A percentile compares a stretch with the other conserved stretches of the same genome.
These are phyloP conservation scores for Monosporascus sp. DNA, from an alignment of 2,329 filamentous ascomycete genomes.

Conservation along the genomic window DNA sequence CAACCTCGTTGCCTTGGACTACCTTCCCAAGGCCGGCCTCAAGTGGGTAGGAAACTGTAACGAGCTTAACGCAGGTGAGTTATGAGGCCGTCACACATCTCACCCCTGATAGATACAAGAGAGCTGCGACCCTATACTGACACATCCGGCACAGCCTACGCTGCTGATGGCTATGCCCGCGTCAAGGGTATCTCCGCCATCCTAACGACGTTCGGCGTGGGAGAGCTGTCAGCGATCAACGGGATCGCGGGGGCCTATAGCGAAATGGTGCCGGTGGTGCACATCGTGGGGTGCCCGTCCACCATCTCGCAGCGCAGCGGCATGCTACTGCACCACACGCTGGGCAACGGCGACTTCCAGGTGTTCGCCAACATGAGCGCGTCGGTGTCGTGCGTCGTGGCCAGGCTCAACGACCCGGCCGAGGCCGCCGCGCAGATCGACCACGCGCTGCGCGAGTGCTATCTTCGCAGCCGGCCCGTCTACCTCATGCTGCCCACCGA, in stretches of 20 bases:
- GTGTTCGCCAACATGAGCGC: constrained; percentile 76
- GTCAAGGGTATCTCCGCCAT: constrained; percentile 65
- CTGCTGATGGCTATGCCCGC: constrained; percentile 74
- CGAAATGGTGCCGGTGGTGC: constrained; percentile 64
- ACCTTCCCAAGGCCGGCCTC: constrained; percentile 51
- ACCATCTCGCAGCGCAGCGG: constrained; percentile 41
- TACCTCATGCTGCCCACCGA: constrained; percentile 82
- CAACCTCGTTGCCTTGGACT: constrained; percentile 65
- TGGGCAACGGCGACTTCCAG: constrained; percentile 74
- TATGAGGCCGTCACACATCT: constrained; percentile 1
- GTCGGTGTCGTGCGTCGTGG: constrained; percentile 64
- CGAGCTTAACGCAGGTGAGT: constrained; percentile 64
- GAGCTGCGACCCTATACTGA: not conserved
- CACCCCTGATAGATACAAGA: not conserved
- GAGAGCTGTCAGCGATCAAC: constrained; percentile 68
- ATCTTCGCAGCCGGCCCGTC: constrained; percentile 67
- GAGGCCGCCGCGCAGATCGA: constrained; percentile 74
- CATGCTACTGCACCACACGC: constrained; percentile 59
- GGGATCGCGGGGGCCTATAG: constrained; percentile 69
- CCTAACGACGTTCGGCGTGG: constrained; percentile 72
- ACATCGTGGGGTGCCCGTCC: constrained; percentile 48
- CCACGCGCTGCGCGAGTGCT: constrained; percentile 69
- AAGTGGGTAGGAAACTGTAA: constrained; percentile 66
- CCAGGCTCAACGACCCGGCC: constrained; percentile 62
- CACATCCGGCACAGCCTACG: constrained; percentile 49